Evolutionary conservation across 768 basidiomycete genomes (phyloP).

Genomic region (Lentinula lateritia): DNA sequence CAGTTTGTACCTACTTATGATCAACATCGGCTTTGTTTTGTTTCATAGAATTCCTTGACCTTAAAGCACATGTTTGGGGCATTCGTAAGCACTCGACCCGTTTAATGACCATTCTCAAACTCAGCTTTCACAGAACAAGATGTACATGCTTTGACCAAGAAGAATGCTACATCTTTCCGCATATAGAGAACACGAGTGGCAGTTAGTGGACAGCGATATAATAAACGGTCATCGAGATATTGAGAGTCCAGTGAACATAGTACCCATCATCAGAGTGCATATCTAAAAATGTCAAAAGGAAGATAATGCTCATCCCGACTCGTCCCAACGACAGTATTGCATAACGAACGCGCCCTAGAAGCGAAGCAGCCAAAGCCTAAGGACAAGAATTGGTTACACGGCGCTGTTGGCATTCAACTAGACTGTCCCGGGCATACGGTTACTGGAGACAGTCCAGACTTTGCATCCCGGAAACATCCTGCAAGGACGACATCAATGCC

Average conservation of each 20-base stretch:
- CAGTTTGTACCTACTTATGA: neutral
- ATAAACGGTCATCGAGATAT: neutral
- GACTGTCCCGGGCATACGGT: too few species aligned
- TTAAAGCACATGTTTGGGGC: conserved; percentile 81
- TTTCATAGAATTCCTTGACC: conserved; percentile 66
- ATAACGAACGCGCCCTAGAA: too few species aligned
- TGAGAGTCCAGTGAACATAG: neutral
- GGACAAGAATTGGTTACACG: too few species aligned
- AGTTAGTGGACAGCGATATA: neutral
- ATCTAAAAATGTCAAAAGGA: too few species aligned
- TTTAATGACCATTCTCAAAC: neutral
- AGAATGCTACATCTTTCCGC: conserved; percentile 55
- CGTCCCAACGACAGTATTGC: too few species aligned
- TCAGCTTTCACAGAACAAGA: conserved; percentile 60
- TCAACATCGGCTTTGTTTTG: neutral
- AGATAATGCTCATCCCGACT: too few species aligned
- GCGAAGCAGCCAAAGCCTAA: too few species aligned
- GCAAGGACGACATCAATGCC: too few species aligned
- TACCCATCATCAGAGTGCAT: neutral
- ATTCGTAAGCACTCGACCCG: conserved; percentile 55
- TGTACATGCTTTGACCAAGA: conserved; percentile 66
- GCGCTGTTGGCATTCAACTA: too few species aligned
- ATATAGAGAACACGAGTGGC: conserved; percentile 27
- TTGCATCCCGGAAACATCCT: too few species aligned
- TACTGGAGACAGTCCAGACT: too few species aligned